Conservation (phyloP, 2,329 filamentous ascomycete species). For the Trichoderma afroharzianum region DNA sequence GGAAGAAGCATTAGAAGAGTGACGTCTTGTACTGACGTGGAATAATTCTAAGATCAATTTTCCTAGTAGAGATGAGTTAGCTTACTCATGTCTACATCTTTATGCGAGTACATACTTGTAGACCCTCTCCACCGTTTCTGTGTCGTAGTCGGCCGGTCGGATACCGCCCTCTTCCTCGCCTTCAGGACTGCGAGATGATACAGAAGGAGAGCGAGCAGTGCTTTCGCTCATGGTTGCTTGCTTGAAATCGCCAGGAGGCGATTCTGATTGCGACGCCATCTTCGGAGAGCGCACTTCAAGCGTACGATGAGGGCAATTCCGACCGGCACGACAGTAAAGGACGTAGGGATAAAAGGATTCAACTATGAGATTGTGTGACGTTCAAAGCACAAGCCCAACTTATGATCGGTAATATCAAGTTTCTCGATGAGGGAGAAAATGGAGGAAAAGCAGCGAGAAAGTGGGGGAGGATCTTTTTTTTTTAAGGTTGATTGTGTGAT, state of each 20-base stretch:
- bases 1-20: background rate
- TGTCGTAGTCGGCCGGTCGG: slow-evolving; percentile 42
- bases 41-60: slow-evolving; percentile 58
- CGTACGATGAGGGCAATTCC: slow-evolving; percentile 6
- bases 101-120: slow-evolving; percentile 38
- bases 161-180: slow-evolving; percentile 30
- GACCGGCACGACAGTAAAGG: slow-evolving; percentile 15
- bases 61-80: slow-evolving; percentile 31
- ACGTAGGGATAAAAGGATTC: background rate
- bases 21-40: slow-evolving; percentile 40
- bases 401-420: background rate
- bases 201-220: background rate
- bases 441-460: background rate
- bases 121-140: slow-evolving; percentile 51
- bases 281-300: background rate
- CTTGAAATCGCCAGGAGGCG: slow-evolving; percentile 14
- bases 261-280: slow-evolving; percentile 9
- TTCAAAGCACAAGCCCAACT: background rate
- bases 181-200: background rate
- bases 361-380: background rate
- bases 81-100: background rate
- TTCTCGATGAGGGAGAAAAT: no score
- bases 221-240: background rate
- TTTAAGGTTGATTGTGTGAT: background rate
- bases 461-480: slow-evolving; percentile 6